phyloP scores from a whole-genome alignment of 441 rosid species.

The Erodium trifolium region DNA sequence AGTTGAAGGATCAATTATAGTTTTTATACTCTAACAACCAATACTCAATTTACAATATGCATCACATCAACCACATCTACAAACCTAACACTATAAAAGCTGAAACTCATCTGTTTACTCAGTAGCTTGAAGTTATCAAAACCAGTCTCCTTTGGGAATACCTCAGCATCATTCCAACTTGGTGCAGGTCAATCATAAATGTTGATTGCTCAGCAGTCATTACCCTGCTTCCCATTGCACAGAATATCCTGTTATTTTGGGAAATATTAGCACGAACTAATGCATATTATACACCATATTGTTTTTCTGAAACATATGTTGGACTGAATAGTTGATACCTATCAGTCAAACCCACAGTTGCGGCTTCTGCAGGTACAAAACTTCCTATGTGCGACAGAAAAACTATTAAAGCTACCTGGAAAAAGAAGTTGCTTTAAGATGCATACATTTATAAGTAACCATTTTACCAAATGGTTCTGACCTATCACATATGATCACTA shows the following conservation, averaged over 20 bases:
- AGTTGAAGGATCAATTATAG: too few relatives aligned
- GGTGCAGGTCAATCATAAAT: constrained; percentile 97
- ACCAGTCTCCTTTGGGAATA: constrained; percentile 23
- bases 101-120: constrained; percentile 14
- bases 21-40: too few relatives aligned
- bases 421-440: constrained; percentile 14
- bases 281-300: constrained; percentile 6
- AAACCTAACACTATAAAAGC: constrained; percentile 10
- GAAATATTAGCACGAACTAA: constrained; percentile 17
- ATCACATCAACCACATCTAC: background rate
- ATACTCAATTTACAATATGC: constrained; percentile 2
- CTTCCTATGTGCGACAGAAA: constrained; percentile 96
- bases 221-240: constrained; percentile 88
- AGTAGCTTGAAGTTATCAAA: constrained; percentile 16
- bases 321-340: constrained; percentile 34
- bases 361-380: constrained; percentile 96
- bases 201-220: constrained; percentile 92
- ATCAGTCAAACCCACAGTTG: constrained; percentile 90
- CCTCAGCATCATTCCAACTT: constrained; percentile 98
- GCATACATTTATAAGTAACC: constrained; percentile 10
- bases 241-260: constrained; percentile 62
- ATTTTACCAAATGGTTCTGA: constrained; percentile 7
- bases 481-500: background rate
- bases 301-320: constrained; percentile 16
- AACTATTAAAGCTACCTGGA: constrained; percentile 91